Evolutionary conservation across 2,329 filamentous ascomycete species (phyloP).

Genomic region (Fusarium siculi): DNA sequence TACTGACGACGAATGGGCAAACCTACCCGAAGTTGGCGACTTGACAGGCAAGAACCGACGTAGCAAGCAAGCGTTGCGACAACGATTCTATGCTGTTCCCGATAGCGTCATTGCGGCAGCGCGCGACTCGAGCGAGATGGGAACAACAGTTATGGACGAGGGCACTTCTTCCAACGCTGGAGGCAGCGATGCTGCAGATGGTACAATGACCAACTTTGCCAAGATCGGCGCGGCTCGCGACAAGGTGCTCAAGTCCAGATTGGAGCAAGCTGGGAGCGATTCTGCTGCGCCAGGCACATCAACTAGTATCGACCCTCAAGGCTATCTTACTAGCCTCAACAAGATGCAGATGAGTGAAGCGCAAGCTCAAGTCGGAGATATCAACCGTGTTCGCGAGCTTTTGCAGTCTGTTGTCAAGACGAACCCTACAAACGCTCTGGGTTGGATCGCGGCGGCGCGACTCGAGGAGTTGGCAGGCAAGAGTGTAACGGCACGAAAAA

Average conservation of each 20-base stretch:
- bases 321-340: constrained; percentile 91
- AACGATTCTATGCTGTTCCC: constrained; percentile 94
- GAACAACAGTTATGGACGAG: constrained; percentile 89
- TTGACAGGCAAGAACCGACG: constrained; percentile 93
- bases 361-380: constrained; percentile 89
- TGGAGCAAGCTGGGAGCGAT: constrained; percentile 83
- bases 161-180: constrained; percentile 57
- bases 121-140: constrained; percentile 81
- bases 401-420: constrained; percentile 98
- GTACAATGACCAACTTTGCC: constrained; percentile 97
- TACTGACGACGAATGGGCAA: constrained; percentile 96
- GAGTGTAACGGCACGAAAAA: constrained; percentile 85
- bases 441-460: constrained; percentile 94
- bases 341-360: constrained; percentile 82
- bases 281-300: constrained; percentile 79
- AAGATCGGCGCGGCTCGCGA: constrained; percentile 96
- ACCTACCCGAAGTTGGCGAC: constrained; percentile 93
- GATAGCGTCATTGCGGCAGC: constrained; percentile 94
- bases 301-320: constrained; percentile 93
- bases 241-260: constrained; percentile 92
- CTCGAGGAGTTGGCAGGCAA: constrained; percentile 94
- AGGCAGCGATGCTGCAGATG: constrained; percentile 68
- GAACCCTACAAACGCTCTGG: constrained; percentile 92
- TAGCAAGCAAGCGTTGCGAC: constrained; percentile 81
- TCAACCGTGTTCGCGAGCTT: constrained; percentile 90